Percentiles rank a stretch among this genome's conserved stretches.
These are phyloP conservation scores for Cytospora paraplurivora DNA, from an alignment of 2,329 filamentous ascomycete species.

Conservation along the genomic window DNA sequence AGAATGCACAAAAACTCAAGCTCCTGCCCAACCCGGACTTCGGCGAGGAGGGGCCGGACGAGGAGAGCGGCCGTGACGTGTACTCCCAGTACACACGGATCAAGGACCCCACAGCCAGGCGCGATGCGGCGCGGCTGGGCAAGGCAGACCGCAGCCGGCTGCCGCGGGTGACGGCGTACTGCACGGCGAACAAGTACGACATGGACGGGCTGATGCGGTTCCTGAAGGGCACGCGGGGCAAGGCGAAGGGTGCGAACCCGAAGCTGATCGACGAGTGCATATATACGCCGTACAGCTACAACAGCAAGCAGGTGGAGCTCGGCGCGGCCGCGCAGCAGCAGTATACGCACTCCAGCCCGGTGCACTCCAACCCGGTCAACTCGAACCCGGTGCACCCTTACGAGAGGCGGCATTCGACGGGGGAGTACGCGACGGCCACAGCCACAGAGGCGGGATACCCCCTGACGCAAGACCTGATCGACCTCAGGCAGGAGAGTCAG, in stretches of 20 bases:
- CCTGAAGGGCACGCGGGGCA: constrained; percentile 74
- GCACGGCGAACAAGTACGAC: constrained; percentile 88
- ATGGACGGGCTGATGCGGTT: constrained; percentile 89
- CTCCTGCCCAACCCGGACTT: constrained; percentile 89
- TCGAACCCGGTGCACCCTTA: constrained; percentile 47
- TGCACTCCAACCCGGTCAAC: constrained; percentile 44
- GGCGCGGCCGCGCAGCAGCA: constrained; percentile 13
- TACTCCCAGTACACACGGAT: constrained; percentile 98
- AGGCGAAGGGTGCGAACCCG: constrained; percentile 76
- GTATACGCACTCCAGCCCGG: constrained; percentile 41
- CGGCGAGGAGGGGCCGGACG: constrained; percentile 74
- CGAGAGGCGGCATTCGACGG: constrained; percentile 75
- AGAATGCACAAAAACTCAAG: constrained; percentile 96
- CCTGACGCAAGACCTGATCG: constrained; percentile 64
- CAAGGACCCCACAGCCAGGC: constrained; percentile 89
- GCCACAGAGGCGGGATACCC: constrained; percentile 45
- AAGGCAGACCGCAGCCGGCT: constrained; percentile 89
- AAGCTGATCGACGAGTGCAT: constrained; percentile 98
- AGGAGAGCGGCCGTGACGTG: constrained; percentile 91
- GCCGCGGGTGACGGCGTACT: constrained; percentile 94
- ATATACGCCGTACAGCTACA: constrained; percentile 90
- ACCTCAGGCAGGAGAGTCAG: constrained; percentile 52
- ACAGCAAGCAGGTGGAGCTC: constrained; percentile 45
- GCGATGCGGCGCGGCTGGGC: constrained; percentile 88
- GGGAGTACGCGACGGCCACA: constrained; percentile 45